Evolutionary conservation across 805 yeast genomes (phyloP).

Genomic region (Danielozyma ontarioensis): DNA sequence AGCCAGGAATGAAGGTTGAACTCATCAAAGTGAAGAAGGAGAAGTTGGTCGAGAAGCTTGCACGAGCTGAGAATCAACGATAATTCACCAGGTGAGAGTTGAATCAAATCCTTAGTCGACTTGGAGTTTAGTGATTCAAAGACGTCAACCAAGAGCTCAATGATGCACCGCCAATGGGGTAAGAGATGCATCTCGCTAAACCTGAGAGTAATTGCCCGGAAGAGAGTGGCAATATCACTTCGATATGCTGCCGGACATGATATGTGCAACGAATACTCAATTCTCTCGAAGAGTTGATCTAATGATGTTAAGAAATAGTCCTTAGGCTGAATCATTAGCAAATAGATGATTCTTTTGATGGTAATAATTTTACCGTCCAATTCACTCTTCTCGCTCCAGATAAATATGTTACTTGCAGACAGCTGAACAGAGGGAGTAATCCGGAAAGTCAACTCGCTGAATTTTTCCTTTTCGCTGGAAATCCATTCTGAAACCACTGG

Average conservation of each 20-base stretch:
- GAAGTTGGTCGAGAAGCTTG: conserved; percentile 71
- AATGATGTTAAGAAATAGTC: conserved; percentile 52
- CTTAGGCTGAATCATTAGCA: conserved; percentile 56
- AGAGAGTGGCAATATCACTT: conserved; percentile 46
- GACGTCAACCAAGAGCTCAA: conserved; percentile 52
- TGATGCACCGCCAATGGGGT: conserved; percentile 65
- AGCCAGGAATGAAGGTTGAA: conserved; percentile 80
- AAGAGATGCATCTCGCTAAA: conserved; percentile 60
- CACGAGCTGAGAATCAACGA: conserved; percentile 52
- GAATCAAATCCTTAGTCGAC: conserved; percentile 17
- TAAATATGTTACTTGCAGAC: conserved; percentile 56
- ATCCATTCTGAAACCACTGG: conserved; percentile 60
- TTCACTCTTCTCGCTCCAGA: conserved; percentile 66
- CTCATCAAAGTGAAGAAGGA: conserved; percentile 69
- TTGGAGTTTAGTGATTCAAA: conserved; percentile 36
- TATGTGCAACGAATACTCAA: conserved; percentile 25
- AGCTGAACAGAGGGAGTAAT: conserved; percentile 36
- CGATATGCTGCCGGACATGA: conserved; percentile 29
- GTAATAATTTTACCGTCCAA: conserved; percentile 46
- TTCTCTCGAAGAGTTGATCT: conserved; percentile 39
- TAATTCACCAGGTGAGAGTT: conserved; percentile 32
- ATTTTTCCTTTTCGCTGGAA: conserved; percentile 52
- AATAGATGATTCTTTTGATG: conserved; percentile 57
- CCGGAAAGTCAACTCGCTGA: conserved; percentile 45
- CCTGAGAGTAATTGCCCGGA: conserved; percentile 62